Evolutionary conservation across 257 asterid species (phyloP).

Genomic region (Lantana camara): DNA sequence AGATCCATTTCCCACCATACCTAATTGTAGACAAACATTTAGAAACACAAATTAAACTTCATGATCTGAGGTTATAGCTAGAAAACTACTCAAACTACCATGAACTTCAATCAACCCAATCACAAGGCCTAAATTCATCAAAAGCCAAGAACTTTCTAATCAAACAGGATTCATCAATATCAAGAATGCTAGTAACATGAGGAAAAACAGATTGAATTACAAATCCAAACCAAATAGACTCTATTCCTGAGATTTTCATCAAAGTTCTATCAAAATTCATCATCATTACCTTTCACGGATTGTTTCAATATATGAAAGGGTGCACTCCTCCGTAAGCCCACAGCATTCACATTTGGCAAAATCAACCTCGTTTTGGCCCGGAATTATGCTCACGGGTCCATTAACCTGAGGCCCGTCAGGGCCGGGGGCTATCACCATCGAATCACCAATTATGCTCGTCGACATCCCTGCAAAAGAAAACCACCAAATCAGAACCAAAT

Average conservation of each 20-base stretch:
- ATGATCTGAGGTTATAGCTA: background rate
- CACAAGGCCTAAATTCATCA: background rate
- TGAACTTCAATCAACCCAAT: background rate
- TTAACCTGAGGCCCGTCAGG: conserved; percentile 35
- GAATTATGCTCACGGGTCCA: conserved; percentile 32
- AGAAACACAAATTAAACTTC: background rate
- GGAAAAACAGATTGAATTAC: background rate
- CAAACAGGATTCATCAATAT: background rate
- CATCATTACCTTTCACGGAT: conserved; percentile 50
- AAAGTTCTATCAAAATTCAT: background rate
- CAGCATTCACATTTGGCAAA: conserved; percentile 85
- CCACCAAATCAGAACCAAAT: conserved; percentile 16
- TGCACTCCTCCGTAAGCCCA: conserved; percentile 90
- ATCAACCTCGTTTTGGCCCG: conserved; percentile 60
- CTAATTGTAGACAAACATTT: conserved; percentile 25
- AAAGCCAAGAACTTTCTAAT: background rate
- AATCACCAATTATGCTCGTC: conserved; percentile 49
- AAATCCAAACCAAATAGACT: background rate
- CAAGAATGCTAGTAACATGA: background rate
- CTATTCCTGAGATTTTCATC: background rate
- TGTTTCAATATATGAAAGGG: conserved; percentile 62
- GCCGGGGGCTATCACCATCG: conserved; percentile 47
- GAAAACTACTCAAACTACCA: background rate
- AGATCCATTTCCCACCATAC: conserved; percentile 91
- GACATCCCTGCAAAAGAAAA: conserved; percentile 45